Percentiles rank a stretch among this genome's conserved stretches.
phyloP scores from a whole-genome alignment of 208 protist species.

The Porcisia hertigi region DNA sequence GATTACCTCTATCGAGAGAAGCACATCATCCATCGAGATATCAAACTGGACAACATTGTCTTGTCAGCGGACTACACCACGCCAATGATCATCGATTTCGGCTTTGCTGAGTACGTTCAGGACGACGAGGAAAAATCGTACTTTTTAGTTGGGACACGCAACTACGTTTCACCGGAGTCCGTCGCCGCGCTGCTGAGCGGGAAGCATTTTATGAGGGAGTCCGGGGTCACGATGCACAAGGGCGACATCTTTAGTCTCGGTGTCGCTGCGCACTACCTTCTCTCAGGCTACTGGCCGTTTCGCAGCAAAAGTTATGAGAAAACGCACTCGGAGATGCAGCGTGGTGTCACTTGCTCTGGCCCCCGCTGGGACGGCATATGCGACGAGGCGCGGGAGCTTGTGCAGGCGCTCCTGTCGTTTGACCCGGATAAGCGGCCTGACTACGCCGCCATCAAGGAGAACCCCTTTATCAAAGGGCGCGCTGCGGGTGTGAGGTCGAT shows the following conservation, averaged over 20 bases:
- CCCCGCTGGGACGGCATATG: constrained; percentile 52
- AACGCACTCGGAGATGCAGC: constrained; percentile 39
- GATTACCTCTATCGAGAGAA: constrained; percentile 70
- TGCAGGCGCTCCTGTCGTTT: constrained; percentile 48
- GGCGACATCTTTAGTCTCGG: constrained; percentile 82
- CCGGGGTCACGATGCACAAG: constrained; percentile 50
- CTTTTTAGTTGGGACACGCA: constrained; percentile 48
- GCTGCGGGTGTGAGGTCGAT: constrained; percentile 35
- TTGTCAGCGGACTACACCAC: constrained; percentile 59
- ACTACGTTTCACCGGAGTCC: constrained; percentile 79
- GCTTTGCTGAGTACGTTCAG: constrained; percentile 62
- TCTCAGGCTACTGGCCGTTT: constrained; percentile 47
- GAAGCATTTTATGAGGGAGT: constrained; percentile 35
- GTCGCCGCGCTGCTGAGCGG: constrained; percentile 41
- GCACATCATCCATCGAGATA: constrained; percentile 79
- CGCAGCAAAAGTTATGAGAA: constrained; percentile 32
- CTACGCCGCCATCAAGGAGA: constrained; percentile 31
- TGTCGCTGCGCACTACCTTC: constrained; percentile 64
- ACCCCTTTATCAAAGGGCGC: constrained; percentile 44
- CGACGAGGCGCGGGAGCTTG: constrained; percentile 38
- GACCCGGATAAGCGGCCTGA: constrained; percentile 37
- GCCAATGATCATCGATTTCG: constrained; percentile 87
- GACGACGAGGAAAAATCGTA: constrained; percentile 26
- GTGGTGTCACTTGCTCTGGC: constrained; percentile 47
- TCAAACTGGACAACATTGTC: constrained; percentile 89